Evolutionary conservation across 176 grass and related monocot genomes (phyloP), one percentile per base, ranked within the genome.

Genomic region (Bothriochloa decipiens): DNA sequence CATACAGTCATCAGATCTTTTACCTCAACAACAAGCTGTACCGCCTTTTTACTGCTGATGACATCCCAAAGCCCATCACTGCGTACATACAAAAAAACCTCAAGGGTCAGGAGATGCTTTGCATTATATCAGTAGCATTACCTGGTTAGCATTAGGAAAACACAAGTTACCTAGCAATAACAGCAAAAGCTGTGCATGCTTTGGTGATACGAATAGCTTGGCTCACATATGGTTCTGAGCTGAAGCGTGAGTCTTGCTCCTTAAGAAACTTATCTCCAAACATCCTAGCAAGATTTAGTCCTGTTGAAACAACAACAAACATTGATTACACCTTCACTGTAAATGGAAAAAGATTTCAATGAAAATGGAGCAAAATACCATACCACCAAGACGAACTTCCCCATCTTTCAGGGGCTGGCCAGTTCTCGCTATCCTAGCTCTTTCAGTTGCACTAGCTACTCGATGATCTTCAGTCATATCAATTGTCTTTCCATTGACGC

Each of bases 11-110:
- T 77, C 22, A 39, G 47, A 46, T 74, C 68, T 29, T 53, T 74
- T 64, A 94, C 95, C 92, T 97, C 80, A 5, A 74, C 86, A 74
- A 91, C 70, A 89, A 91, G 67, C 65, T 92, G 90, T 9, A 89
- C 90, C 42, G 90, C 95, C 78, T 80, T 90, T 81, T 86, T 97
- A 12, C 84, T 73, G 72, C 61, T 89, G 82, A 94, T 88, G 57
- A 97, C 95, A 86, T 97, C 95, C 95, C 95, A 97, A 6, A 97
- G 88, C 41, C 95, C 95, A 72, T 97, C 95, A 82, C 95, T 97
- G 73, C 60, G 86, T 18, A 13, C 14, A 76, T 33, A 45, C 4
- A 42, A 62, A 86, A 6, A 49, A 77, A 83, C 10, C 25, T 20
- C 1, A 26, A 72, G 29, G 4, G 11, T 78, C 46, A 68, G 57